These are phyloP conservation scores for Ceratonia siliqua DNA, from an alignment of 306 rosid genomes.

Conservation along the genomic window DNA sequence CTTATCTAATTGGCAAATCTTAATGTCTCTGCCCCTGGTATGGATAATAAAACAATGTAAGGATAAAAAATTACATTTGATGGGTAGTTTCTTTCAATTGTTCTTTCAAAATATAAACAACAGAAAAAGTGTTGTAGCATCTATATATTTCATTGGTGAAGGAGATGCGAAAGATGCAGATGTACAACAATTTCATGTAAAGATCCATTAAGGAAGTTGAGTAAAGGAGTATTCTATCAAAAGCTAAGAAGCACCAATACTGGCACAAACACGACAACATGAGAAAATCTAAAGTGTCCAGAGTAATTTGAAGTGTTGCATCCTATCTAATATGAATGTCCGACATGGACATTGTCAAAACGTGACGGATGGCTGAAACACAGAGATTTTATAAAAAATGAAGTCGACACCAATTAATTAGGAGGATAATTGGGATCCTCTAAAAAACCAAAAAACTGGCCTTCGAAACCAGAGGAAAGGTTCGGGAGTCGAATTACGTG, in stretches of 20 bases:
- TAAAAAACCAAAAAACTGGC: no score
- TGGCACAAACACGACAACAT: not conserved
- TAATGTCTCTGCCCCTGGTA: not conserved
- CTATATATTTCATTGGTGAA: not conserved
- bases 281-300: not conserved
- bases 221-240: not conserved
- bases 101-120: not conserved
- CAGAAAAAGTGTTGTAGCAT: not conserved
- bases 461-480: no score
- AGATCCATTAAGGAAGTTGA: not conserved
- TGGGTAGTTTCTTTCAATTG: not conserved
- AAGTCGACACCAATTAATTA: no score
- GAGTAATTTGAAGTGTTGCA: not conserved
- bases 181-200: not conserved
- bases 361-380: no score
- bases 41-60: not conserved
- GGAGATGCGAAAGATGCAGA: not conserved
- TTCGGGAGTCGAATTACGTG: no score
- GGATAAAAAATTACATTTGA: not conserved
- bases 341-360: no score
- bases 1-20: not conserved
- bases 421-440: no score
- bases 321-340: not conserved
- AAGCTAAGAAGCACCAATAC: no score
- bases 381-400: no score